A percentile compares a stretch with the other conserved stretches of the same genome.
Evolutionary conservation across 2,329 filamentous ascomycete species (phyloP).

Genomic region (Graphilbum fragrans): DNA sequence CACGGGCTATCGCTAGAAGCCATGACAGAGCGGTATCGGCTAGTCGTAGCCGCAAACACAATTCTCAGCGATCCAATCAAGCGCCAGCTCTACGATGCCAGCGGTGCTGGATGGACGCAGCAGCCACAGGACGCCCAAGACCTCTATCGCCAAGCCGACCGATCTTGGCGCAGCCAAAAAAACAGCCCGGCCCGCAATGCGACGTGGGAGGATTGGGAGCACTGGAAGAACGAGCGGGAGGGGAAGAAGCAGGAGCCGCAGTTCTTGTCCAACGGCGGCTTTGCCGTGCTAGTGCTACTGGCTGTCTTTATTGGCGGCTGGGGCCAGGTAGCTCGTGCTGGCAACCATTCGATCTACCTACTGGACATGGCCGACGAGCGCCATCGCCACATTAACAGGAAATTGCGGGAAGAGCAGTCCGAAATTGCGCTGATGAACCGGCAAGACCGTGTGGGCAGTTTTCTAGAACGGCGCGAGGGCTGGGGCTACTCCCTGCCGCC

Average conservation of each 20-base stretch:
- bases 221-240: slow-evolving; percentile 50
- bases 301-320: slow-evolving; percentile 59
- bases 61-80: slow-evolving; percentile 74
- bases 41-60: slow-evolving; percentile 78
- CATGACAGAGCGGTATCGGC: slow-evolving; percentile 77
- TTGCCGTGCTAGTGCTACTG: slow-evolving; percentile 59
- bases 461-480: slow-evolving; percentile 59
- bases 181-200: slow-evolving; percentile 55
- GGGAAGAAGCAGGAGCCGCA: slow-evolving; percentile 39
- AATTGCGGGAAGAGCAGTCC: slow-evolving; percentile 40
- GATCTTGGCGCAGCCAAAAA: slow-evolving; percentile 34
- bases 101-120: slow-evolving; percentile 67
- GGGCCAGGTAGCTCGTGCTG: slow-evolving; percentile 60
- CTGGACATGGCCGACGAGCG: slow-evolving; percentile 56
- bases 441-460: slow-evolving; percentile 62
- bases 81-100: slow-evolving; percentile 69
- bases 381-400: slow-evolving; percentile 51
- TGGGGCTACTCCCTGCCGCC: slow-evolving; percentile 15
- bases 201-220: slow-evolving; percentile 97
- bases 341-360: slow-evolving; percentile 46
- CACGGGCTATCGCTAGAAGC: slow-evolving; percentile 42
- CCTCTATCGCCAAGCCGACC: slow-evolving; percentile 26
- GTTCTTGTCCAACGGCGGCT: slow-evolving; percentile 69
- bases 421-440: slow-evolving; percentile 39
- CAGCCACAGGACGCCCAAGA: slow-evolving; percentile 35